phyloP scores from a whole-genome alignment of 2,329 filamentous ascomycete genomes.

The Verticillium klebahnii region DNA sequence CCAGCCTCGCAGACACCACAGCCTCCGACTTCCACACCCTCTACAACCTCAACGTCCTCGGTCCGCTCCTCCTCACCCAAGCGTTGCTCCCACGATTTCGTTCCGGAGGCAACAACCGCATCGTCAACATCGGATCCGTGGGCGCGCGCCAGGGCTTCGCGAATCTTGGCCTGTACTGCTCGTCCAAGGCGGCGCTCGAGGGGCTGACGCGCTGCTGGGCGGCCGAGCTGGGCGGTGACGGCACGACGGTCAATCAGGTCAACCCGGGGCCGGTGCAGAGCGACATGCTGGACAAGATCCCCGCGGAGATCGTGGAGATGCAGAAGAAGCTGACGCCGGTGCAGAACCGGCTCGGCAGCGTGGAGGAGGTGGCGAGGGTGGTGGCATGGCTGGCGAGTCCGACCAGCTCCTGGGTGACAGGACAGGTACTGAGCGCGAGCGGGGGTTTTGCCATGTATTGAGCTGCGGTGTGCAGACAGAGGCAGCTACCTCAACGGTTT shows the following conservation, averaged over 20 bases:
- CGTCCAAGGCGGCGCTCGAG: slow-evolving; percentile 57
- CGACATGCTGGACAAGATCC: slow-evolving; percentile 51
- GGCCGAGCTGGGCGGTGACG: slow-evolving; percentile 48
- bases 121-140: slow-evolving; percentile 57
- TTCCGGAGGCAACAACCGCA: slow-evolving; percentile 33
- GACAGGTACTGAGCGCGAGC: slow-evolving; percentile 51
- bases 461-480: not conserved
- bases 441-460: slow-evolving; percentile 33
- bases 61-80: slow-evolving; percentile 47
- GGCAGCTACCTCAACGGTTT: no score
- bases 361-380: slow-evolving; percentile 50
- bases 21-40: slow-evolving; percentile 45
- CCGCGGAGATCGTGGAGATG: slow-evolving; percentile 39
- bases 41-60: slow-evolving; percentile 55
- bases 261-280: slow-evolving; percentile 55
- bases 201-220: slow-evolving; percentile 56
- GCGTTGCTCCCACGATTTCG: slow-evolving; percentile 47
- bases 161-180: slow-evolving; percentile 44
- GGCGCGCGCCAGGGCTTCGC: slow-evolving; percentile 42
- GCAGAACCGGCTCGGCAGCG: slow-evolving; percentile 42
- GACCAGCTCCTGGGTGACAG: slow-evolving; percentile 44
- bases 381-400: slow-evolving; percentile 50
- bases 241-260: slow-evolving; percentile 58
- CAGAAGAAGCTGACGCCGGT: slow-evolving; percentile 48
- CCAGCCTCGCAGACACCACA: slow-evolving; percentile 33